phyloP scores from a whole-genome alignment of 441 rosid genomes.

The Rhodomyrtus psidioides region DNA sequence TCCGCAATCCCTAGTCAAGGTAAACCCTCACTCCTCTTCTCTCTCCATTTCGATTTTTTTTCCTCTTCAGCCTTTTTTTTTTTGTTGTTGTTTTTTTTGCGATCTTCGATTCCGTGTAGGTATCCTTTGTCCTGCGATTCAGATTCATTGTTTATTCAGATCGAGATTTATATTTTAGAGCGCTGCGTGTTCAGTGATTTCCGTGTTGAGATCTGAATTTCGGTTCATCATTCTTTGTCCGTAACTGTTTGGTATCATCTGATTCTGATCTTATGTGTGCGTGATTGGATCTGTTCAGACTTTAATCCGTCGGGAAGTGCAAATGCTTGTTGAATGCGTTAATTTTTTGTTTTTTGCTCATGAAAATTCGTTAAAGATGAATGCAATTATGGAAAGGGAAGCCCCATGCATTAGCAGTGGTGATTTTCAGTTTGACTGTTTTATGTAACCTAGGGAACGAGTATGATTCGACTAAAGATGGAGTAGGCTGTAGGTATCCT shows the following conservation, averaged over 20 bases:
- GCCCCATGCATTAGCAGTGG: neutral
- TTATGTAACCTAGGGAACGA: neutral
- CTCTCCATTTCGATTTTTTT: neutral
- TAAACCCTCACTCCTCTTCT: neutral
- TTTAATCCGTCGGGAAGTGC: neutral
- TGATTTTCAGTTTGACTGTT: neutral
- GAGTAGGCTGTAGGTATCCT: neutral
- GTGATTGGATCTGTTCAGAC: neutral
- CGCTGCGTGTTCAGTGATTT: neutral
- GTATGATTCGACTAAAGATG: neutral
- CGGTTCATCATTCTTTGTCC: neutral
- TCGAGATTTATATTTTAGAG: neutral
- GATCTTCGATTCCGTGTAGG: neutral
- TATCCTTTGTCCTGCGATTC: neutral
- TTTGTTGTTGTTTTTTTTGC: too few species aligned
- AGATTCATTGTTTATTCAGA: neutral
- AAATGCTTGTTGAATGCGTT: neutral
- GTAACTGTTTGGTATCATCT: neutral
- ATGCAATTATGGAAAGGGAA: neutral
- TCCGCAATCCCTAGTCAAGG: neutral
- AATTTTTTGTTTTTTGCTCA: neutral
- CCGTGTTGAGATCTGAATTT: neutral
- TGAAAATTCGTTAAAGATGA: neutral
- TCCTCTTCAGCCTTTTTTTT: too few species aligned
- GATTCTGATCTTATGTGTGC: neutral